A percentile compares a stretch with the other conserved stretches of the same genome.
Evolutionary conservation across 2,329 filamentous ascomycete species (phyloP).

Genomic region (Shiraia bambusicola): DNA sequence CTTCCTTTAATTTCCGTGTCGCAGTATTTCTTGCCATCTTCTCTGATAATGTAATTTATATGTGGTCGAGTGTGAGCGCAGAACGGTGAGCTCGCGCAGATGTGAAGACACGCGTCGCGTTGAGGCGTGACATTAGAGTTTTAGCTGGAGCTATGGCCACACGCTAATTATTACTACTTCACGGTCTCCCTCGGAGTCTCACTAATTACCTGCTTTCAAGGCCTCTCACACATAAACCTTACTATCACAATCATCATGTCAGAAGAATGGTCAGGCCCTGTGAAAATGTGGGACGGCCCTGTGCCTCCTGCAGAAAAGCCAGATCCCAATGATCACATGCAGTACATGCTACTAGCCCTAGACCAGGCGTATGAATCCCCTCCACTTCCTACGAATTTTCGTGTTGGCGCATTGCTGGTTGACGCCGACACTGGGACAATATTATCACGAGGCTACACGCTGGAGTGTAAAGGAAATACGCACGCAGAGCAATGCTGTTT

Average conservation of each 20-base stretch:
- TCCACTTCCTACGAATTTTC: conserved; percentile 86
- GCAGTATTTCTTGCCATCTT: conserved; percentile 10
- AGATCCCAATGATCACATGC: conserved; percentile 32
- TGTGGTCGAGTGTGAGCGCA: conserved; percentile 4
- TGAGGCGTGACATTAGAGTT: conserved; percentile 21
- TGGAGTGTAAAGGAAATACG: conserved; percentile 89
- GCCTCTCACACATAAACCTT: conserved; percentile 6
- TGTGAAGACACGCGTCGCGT: conserved; percentile 28
- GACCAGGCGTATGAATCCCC: conserved; percentile 76
- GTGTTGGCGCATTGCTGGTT: conserved; percentile 88
- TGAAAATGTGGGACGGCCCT: conserved; percentile 22
- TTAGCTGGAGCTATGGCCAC: conserved; percentile 23
- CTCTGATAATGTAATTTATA: conserved; percentile 3
- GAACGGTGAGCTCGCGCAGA: conserved; percentile 6
- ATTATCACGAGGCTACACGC: conserved; percentile 81
- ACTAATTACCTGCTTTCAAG: background rate
- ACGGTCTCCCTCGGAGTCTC: too few relatives aligned
- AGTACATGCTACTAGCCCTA: conserved; percentile 71
- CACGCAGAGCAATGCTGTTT: conserved; percentile 95
- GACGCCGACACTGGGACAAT: conserved; percentile 59
- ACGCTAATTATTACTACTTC: conserved; percentile 10
- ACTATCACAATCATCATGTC: conserved; percentile 21
- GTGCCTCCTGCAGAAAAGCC: conserved; percentile 15
- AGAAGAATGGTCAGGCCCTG: conserved; percentile 20
- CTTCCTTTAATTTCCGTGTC: conserved; percentile 14